Base-by-base conservation (phyloP, 768 basidiomycete species). In the Lentinula sp. region DNA sequence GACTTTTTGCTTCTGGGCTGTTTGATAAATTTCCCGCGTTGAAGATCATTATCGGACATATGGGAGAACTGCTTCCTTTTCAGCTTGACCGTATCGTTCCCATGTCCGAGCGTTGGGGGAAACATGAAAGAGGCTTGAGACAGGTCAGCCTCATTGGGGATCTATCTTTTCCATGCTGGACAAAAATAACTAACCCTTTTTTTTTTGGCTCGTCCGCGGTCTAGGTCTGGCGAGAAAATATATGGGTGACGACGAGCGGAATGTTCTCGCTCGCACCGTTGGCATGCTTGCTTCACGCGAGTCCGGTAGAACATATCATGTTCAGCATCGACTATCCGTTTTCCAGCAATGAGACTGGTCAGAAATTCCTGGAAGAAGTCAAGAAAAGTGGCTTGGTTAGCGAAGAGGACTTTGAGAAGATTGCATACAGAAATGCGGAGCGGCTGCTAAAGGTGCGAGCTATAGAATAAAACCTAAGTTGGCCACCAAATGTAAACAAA, bases 211-310 rank as follows among this genome's bases (percentile, higher is more conserved):
- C 8, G 18, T n/a, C 32, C 32, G 7, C 21, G 7, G 9, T 15
- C 4, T 56, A 56, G 55, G 55, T 56, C 8, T 56, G 55, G 55
- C 55, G 40, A n/a, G 55, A 56, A 42, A 56, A 56, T 23, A 56
- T 56, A 28, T 56, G 55, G 40, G 55, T 56, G 18, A 56, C 55
- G 2, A 56, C 55, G 23, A 56, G 55, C 23, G 55, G 55, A 40
- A 56, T 56, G 55, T 56, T 56, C 15, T 42, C 55, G 21, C 40
- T 56, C 15, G 42, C 55, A 6, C 55, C 55, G 11, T 28, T 56
- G 13, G 55, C 55, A 9, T 56, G 55, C 28, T 56, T 56, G 55
- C 55, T 56, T 8, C 13, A 40, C 2, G 32, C 40, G 23, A 39
- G 37, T 13, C 55, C 55, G 6, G 55, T 32, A 5, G 37, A 56